Evolutionary conservation across 140 eudicot genomes (phyloP).

Genomic region (Stevia rebaudiana): DNA sequence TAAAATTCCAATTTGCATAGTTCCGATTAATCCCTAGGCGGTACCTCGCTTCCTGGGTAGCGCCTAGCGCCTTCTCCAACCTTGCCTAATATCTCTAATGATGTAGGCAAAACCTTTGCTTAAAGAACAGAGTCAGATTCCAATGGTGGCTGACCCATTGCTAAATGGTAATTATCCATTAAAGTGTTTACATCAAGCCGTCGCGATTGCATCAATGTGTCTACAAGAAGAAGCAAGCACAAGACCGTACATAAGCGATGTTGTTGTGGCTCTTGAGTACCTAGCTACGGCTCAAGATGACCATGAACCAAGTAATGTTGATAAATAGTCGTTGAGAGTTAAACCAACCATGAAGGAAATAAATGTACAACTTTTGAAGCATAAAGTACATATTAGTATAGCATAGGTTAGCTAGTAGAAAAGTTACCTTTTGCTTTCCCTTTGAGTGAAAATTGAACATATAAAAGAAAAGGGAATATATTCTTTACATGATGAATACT

Average conservation of each 20-base stretch:
- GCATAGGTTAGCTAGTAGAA: slow-evolving; percentile 11
- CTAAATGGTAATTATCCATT: slow-evolving; percentile 59
- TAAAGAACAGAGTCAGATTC: slow-evolving; percentile 52
- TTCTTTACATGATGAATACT: slow-evolving; percentile 14
- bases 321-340: neutral
- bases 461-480: slow-evolving; percentile 6
- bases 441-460: slow-evolving; percentile 24
- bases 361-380: slow-evolving; percentile 22
- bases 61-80: no score
- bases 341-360: neutral
- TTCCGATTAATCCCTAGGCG: no score
- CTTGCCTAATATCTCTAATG: no score
- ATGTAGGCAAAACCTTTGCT: slow-evolving; percentile 72
- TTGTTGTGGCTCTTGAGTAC: slow-evolving; percentile 81
- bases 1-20: no score
- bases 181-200: slow-evolving; percentile 73
- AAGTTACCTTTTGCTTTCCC: slow-evolving; percentile 14
- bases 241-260: slow-evolving; percentile 75
- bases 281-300: slow-evolving; percentile 42
- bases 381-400: slow-evolving; percentile 1
- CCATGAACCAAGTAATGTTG: slow-evolving; percentile 15
- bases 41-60: no score
- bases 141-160: slow-evolving; percentile 67
- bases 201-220: slow-evolving; percentile 91
- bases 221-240: slow-evolving; percentile 89